Conservation (phyloP, 345 rosid species). For the Iberis pinnata region DNA sequence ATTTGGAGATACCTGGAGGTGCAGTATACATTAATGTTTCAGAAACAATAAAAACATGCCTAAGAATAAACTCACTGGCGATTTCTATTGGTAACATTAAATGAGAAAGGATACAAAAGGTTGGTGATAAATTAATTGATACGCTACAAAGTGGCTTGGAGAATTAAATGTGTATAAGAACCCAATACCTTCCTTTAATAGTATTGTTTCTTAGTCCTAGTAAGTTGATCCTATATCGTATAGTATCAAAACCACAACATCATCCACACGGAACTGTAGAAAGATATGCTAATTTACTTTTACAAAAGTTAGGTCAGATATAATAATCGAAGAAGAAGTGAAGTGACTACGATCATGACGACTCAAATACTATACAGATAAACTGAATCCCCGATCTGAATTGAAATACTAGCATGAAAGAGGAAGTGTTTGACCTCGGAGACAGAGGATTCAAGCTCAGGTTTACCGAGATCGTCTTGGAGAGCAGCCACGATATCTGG, state of each 20-base stretch:
- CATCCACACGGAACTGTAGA: too few relatives aligned
- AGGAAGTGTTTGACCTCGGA: constrained; percentile 46
- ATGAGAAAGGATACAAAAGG: background rate
- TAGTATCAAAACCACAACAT: too few relatives aligned
- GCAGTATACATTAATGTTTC: background rate
- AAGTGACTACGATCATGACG: too few relatives aligned
- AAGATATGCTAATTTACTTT: too few relatives aligned
- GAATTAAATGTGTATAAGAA: constrained; percentile 1
- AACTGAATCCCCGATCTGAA: too few relatives aligned
- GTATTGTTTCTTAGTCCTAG: background rate
- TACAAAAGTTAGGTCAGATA: too few relatives aligned
- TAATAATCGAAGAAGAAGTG: too few relatives aligned
- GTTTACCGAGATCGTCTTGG: constrained; percentile 66
- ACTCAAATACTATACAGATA: too few relatives aligned
- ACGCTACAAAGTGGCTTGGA: background rate
- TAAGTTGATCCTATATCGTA: too few relatives aligned
- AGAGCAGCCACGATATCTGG: constrained; percentile 64
- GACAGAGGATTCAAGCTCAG: constrained; percentile 60
- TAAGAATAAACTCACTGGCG: background rate
- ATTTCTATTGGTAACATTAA: background rate
- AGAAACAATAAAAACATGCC: background rate
- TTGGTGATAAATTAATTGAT: background rate
- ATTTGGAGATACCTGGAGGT: too few relatives aligned
- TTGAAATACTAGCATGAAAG: background rate
- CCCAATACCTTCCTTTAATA: background rate